Evolutionary conservation across 164 flowering plant species (phyloP).

Genomic region (Berberis thunbergii): DNA sequence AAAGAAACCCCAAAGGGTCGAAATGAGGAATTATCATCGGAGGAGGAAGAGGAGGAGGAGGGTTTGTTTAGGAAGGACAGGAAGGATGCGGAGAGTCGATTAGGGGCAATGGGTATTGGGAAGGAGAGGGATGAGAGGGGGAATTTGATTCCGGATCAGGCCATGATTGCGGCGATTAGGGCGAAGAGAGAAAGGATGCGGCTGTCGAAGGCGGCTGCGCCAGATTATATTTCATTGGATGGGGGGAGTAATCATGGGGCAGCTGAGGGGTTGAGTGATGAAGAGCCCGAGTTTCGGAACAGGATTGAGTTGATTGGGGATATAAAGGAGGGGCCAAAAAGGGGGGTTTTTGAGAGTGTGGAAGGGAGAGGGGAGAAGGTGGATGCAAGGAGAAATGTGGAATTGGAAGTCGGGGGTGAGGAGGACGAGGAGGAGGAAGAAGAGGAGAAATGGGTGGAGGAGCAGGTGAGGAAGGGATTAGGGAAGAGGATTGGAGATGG

Average conservation of each 20-base stretch:
- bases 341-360: constrained; percentile 68
- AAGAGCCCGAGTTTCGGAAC: constrained; percentile 73
- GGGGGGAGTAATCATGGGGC: constrained; percentile 60
- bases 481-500: constrained; percentile 85
- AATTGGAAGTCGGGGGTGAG: constrained; percentile 33
- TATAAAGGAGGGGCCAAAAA: constrained; percentile 28
- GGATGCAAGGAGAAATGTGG: constrained; percentile 19
- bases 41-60: constrained; percentile 10
- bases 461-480: constrained; percentile 83
- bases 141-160: constrained; percentile 49
- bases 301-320: constrained; percentile 74
- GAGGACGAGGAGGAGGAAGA: constrained; percentile 76
- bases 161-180: constrained; percentile 53
- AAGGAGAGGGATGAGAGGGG: constrained; percentile 15
- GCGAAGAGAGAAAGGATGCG: constrained; percentile 75
- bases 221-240: constrained; percentile 79
- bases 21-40: constrained; percentile 3
- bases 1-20: background rate
- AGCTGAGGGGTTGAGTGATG: constrained; percentile 77
- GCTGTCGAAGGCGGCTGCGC: constrained; percentile 52
- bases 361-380: constrained; percentile 14
- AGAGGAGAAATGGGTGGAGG: constrained; percentile 93
- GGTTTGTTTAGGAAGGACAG: constrained; percentile 6
- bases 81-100: constrained; percentile 24
- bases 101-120: constrained; percentile 36